A percentile compares a stretch with the other conserved stretches of the same genome.
These are phyloP conservation scores for Saturnispora sekii DNA, from an alignment of 805 yeast genomes.

Conservation along the genomic window DNA sequence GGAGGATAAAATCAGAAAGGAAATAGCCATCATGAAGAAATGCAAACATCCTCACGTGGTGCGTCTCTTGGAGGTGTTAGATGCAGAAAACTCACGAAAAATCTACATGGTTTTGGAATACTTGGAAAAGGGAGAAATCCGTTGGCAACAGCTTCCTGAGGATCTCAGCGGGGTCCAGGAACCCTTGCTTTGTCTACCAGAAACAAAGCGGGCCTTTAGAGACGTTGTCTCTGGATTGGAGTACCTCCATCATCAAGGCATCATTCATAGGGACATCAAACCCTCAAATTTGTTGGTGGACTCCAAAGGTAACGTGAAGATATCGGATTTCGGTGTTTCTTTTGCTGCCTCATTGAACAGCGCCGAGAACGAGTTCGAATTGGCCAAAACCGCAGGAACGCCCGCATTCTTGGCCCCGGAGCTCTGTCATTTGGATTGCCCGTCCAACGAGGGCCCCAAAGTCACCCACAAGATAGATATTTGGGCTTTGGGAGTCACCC, in stretches of 20 bases:
- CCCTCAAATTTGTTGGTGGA: conserved; percentile 83
- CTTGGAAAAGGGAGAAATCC: conserved; percentile 81
- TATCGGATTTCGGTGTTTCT: conserved; percentile 95
- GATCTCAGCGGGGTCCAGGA: conserved; percentile 24
- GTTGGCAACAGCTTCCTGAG: conserved; percentile 51
- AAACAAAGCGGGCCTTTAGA: conserved; percentile 63
- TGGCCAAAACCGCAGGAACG: conserved; percentile 95
- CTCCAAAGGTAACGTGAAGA: conserved; percentile 66
- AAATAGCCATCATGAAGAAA: conserved; percentile 88
- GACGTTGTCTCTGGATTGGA: conserved; percentile 85
- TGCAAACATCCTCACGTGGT: conserved; percentile 93
- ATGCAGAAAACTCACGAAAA: conserved; percentile 73
- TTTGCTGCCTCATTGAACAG: conserved; percentile 48
- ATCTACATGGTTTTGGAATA: conserved; percentile 87
- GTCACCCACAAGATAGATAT: conserved; percentile 82
- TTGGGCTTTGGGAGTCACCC: conserved; percentile 95
- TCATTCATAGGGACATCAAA: conserved; percentile 90
- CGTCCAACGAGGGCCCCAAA: conserved; percentile 28
- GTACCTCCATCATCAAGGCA: conserved; percentile 81
- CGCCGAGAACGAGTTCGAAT: conserved; percentile 52
- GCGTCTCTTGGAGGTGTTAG: conserved; percentile 73
- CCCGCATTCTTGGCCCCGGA: conserved; percentile 98
- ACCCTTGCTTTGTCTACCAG: conserved; percentile 59
- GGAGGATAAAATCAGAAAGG: conserved; percentile 72
- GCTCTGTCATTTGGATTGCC: conserved; percentile 54